phyloP scores from a whole-genome alignment of 768 basidiomycete species.

The Boletus rufocinnamomeus region DNA sequence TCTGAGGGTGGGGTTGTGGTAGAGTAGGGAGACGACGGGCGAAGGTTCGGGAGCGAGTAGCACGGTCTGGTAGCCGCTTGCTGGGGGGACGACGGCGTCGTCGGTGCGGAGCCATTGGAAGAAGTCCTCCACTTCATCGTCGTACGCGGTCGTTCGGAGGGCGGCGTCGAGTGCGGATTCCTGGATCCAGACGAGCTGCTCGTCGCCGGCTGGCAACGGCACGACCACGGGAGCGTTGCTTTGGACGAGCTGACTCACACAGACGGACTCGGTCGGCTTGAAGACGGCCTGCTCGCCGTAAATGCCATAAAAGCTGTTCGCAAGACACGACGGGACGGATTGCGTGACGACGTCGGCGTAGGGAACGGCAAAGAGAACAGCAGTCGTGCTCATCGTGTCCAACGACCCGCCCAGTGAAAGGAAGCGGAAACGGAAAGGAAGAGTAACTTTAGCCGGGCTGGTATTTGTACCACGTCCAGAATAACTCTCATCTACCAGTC shows the following conservation, averaged over 20 bases:
- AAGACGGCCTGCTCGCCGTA: constrained; percentile 57
- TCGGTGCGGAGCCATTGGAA: constrained; percentile 33
- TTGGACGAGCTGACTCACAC: constrained; percentile 30
- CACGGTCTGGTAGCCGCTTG: constrained; percentile 23
- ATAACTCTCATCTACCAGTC: not conserved
- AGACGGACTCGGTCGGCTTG: constrained; percentile 40
- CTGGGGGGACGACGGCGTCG: constrained; percentile 11
- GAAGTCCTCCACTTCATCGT: constrained; percentile 40
- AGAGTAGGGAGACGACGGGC: constrained; percentile 39
- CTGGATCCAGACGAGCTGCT: constrained; percentile 63
- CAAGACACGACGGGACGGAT: constrained; percentile 43
- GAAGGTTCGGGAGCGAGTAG: constrained; percentile 9
- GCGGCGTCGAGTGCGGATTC: constrained; percentile 51
- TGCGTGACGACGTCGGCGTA: constrained; percentile 21
- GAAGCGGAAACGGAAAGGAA: not conserved
- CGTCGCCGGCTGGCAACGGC: constrained; percentile 27
- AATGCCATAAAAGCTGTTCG: constrained; percentile 55
- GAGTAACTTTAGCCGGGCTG: not conserved
- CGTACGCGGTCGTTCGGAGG: constrained; percentile 38
- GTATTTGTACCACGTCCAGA: not conserved
- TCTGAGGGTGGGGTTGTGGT: constrained; percentile 36
- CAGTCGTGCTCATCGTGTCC: constrained; percentile 9
- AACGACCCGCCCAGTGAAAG: not conserved
- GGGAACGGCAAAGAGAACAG: constrained; percentile 24
- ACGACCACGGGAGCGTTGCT: constrained; percentile 4